A percentile compares a stretch with the other conserved stretches of the same genome.
These are phyloP conservation scores for Penstemon davidsonii DNA, from an alignment of 257 asterid species.

Conservation along the genomic window DNA sequence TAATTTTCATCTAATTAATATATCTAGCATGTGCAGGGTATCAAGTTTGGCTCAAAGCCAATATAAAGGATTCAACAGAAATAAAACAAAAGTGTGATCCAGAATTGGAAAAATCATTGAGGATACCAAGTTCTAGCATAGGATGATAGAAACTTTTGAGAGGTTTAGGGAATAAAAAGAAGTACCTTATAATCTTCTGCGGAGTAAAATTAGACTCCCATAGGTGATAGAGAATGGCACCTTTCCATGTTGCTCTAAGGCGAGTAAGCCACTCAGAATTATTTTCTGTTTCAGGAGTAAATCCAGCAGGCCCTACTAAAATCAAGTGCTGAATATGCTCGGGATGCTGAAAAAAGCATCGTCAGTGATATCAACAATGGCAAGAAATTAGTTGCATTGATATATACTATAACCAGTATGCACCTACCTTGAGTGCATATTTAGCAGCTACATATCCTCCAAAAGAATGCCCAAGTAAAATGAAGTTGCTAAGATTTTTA, in stretches of 20 bases:
- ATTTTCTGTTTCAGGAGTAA: conserved; percentile 71
- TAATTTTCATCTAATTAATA: too few relatives aligned
- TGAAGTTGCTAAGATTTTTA: conserved; percentile 79
- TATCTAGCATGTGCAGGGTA: background rate
- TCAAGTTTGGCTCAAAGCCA: background rate
- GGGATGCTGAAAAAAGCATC: conserved; percentile 69
- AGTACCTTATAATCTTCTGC: conserved; percentile 77
- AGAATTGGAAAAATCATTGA: background rate
- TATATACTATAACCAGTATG: background rate
- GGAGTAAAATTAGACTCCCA: conserved; percentile 99
- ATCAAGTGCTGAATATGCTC: conserved; percentile 86
- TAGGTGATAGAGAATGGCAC: conserved; percentile 74
- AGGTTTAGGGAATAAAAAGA: background rate
- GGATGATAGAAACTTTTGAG: background rate
- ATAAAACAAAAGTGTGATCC: background rate
- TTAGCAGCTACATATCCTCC: conserved; percentile 97
- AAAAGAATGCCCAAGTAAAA: conserved; percentile 94
- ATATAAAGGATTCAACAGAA: background rate
- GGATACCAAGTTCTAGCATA: background rate
- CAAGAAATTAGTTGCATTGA: conserved; percentile 1
- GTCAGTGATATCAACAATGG: conserved; percentile 24
- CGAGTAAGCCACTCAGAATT: conserved; percentile 58
- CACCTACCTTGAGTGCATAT: conserved; percentile 81
- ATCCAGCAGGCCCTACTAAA: conserved; percentile 96
- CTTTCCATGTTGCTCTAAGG: conserved; percentile 87